Evolutionary conservation across 331 rosid species (phyloP), one percentile per base, ranked within the genome.

Genomic region (Cydonia oblonga): DNA sequence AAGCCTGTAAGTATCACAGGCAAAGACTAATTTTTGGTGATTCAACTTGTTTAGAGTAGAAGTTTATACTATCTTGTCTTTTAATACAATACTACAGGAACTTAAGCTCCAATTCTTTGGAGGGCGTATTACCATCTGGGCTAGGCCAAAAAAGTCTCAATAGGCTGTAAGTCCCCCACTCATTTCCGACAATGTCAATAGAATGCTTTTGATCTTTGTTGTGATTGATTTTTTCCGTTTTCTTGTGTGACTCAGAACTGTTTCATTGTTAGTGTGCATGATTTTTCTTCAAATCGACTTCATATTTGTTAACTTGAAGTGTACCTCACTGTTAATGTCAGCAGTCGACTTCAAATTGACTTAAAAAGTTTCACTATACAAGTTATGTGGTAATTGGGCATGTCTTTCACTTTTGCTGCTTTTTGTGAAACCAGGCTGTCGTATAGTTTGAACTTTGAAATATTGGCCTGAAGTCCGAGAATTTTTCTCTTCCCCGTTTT

Each of bases 1-100:
- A 82, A 95, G 93, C 93, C 85, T 95, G 98, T 95, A 88, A 91
- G 98, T 88, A 91, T 85, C 93, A 75, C 9, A 64, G 54, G 46
- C 84, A 75, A 33, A 57, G 56, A 26, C 69, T 74, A 22, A 15
- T 44, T 18, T 66, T n/a, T n/a, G 30, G 35, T 40, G 53, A 12
- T 80, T 70, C n/a, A 53, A 69, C 54, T 73, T 74, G 57, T 63
- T 28, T 24, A 7, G 18, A n/a, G 20, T 42, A 33, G 13, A n/a
- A 28, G 44, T 63, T 69, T 71, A 18, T 51, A 18, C 56, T 1
- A 51, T 51, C 7, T 16, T 32, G 1, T 8, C 40, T 5, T 12
- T 40, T 19, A 9, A 25, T 22, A 71, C 5, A 59, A 71, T 20
- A 10, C 57, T 54, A 14, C 84, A 95, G 98, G 92, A 95, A 95